These are phyloP conservation scores for Cylindrotheca closterium DNA, from an alignment of 108 stramenopile genomes.

Conservation along the genomic window DNA sequence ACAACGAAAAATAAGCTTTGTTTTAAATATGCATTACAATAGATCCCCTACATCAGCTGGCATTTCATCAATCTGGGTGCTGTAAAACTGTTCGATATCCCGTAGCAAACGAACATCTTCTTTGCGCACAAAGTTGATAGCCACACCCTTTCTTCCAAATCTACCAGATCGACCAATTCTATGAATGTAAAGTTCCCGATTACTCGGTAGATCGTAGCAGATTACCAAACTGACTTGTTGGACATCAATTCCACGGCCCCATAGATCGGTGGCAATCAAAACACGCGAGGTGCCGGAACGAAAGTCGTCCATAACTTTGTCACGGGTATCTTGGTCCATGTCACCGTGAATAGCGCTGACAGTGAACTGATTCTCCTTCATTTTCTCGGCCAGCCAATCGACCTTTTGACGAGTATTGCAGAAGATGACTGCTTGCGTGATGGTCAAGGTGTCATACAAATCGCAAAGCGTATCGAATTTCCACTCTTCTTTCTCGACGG, in stretches of 20 bases:
- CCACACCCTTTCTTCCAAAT: conserved; percentile 98
- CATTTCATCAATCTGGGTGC: conserved; percentile 97
- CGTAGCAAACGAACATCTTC: conserved; percentile 90
- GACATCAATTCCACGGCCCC: conserved; percentile 99
- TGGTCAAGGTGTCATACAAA: conserved; percentile 97
- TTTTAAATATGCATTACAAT: too few species aligned
- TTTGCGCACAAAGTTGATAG: conserved; percentile 97
- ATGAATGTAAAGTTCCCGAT: conserved; percentile 97
- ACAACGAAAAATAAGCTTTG: too few species aligned
- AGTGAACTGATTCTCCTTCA: conserved; percentile 96
- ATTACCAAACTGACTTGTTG: conserved; percentile 99
- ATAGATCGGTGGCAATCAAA: conserved; percentile 97
- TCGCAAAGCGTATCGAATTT: conserved; percentile 99
- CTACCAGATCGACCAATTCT: conserved; percentile 97
- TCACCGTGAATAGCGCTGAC: conserved; percentile 98
- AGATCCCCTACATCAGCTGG: conserved; percentile 92
- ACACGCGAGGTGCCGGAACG: conserved; percentile 94
- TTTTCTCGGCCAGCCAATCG: conserved; percentile 94
- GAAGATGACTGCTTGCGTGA: conserved; percentile 99
- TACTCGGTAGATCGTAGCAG: conserved; percentile 95
- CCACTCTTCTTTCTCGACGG: conserved; percentile 99
- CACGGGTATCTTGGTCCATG: conserved; percentile 93
- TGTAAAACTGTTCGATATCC: conserved; percentile 97
- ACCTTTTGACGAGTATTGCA: conserved; percentile 98
- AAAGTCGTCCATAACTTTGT: conserved; percentile 97